Evolutionary conservation across 805 yeast species (phyloP), one percentile per base, ranked within the genome.

Genomic region (Blastobotrys mokoenaii): DNA sequence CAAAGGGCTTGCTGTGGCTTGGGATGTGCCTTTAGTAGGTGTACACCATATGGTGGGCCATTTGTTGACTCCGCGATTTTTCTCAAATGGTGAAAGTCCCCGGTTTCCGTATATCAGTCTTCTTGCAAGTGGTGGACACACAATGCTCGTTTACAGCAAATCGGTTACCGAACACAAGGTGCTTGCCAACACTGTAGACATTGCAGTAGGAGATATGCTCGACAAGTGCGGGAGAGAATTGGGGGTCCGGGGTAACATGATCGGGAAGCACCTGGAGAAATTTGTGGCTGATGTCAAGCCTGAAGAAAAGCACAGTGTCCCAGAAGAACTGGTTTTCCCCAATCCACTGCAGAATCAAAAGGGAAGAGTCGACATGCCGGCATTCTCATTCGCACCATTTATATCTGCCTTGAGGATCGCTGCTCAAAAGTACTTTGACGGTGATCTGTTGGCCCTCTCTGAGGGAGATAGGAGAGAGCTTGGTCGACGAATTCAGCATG

Each of bases 11-110:
- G 68, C 88, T 1, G 65, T 83, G 0, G 97, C 89, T 0, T 83
- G 87, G 82, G 62, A 73, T 11, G 73, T 69, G 5, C 97, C 96
- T 0, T 57, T 86, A 15, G 68, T 93, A 1, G 97, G 97, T 0
- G 96, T 90, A 0, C 95, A 93, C 61, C 98, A 93, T 58, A 90
- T 93, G 98, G 69, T 90, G 41, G 98, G 95, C 0, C 98, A 93
- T 65, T 66, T 93, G 3, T 62, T 93, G 25, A 70, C 85, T 0
- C 79, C 88, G 1, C 61, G 88, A 43, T 60, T 79, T 60, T 65
- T 60, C 17, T 56, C 55, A 12, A 68, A 67, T 41, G 78, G 75
- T 0, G 17, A 45, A 51, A 83, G 82, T 60, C 88, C 93, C 14
- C 84, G 81, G 39, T 78, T 72, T 39, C 89, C 83, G 1, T 86